A percentile compares a stretch with the other conserved stretches of the same genome.
Evolutionary conservation across 225 moss, liverwort and hornwort species (phyloP).

Genomic region (Anthoceros angustus): DNA sequence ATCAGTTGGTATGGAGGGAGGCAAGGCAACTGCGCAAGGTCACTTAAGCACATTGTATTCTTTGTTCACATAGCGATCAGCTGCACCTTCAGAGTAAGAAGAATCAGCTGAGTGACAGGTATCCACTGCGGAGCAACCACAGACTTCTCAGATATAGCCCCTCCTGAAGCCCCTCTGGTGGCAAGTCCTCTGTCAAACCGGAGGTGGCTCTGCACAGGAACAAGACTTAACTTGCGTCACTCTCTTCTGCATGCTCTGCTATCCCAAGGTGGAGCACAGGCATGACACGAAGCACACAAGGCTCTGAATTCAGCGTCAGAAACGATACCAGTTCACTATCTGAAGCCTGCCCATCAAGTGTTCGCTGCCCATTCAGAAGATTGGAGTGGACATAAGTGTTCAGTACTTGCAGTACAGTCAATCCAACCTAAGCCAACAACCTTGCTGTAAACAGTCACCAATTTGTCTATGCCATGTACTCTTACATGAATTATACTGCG

Average conservation of each 20-base stretch:
- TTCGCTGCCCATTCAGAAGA: slow-evolving; percentile 20
- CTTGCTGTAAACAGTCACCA: slow-evolving; percentile 19
- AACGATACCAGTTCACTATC: slow-evolving; percentile 53
- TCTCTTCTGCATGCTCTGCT: too few relatives aligned
- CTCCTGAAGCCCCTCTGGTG: slow-evolving; percentile 64
- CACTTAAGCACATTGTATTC: too few relatives aligned
- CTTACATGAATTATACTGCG: slow-evolving; percentile 47
- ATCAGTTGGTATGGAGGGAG: too few relatives aligned
- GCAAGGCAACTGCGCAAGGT: too few relatives aligned
- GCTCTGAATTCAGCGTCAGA: neutral
- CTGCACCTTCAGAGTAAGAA: slow-evolving; percentile 71
- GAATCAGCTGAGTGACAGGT: slow-evolving; percentile 55
- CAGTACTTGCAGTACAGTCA: slow-evolving; percentile 13
- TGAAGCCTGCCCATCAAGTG: slow-evolving; percentile 51
- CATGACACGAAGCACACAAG: neutral
- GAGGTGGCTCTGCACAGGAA: slow-evolving; percentile 31
- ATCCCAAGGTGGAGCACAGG: too few relatives aligned
- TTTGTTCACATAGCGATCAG: too few relatives aligned
- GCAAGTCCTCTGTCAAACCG: slow-evolving; percentile 66
- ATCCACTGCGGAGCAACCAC: slow-evolving; percentile 58
- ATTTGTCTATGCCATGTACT: neutral
- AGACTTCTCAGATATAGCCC: slow-evolving; percentile 33
- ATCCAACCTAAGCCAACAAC: slow-evolving; percentile 21
- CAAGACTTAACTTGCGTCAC: neutral
- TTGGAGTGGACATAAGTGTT: too few relatives aligned